Evolutionary conservation across 768 basidiomycete species (phyloP).

Genomic region (Auriscalpium orientale): DNA sequence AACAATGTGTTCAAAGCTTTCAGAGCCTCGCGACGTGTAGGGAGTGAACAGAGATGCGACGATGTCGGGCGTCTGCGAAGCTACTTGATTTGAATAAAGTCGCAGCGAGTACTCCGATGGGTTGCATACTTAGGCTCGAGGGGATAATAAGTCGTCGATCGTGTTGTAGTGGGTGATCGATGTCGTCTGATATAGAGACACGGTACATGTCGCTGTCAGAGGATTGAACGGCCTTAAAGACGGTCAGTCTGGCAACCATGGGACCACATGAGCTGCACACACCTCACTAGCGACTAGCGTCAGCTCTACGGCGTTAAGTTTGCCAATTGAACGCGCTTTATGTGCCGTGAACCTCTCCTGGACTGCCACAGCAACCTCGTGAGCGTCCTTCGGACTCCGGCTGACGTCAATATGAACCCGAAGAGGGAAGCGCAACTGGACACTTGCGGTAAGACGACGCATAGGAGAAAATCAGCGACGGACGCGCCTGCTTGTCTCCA

Average conservation of each 20-base stretch:
- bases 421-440: conserved; percentile 13
- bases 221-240: neutral
- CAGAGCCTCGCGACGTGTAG: conserved; percentile 35
- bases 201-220: neutral
- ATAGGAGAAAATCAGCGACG: neutral
- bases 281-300: neutral
- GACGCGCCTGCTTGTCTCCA: conserved; percentile 7
- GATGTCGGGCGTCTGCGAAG: conserved; percentile 20
- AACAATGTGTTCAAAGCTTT: conserved; percentile 35
- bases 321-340: neutral
- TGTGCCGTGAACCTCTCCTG: neutral
- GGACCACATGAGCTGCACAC: no score
- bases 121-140: neutral
- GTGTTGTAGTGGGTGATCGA: no score
- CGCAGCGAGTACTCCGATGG: no score
- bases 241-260: no score
- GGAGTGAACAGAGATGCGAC: conserved; percentile 34
- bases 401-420: neutral
- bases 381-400: neutral
- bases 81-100: neutral
- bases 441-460: neutral
- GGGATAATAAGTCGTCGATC: neutral
- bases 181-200: neutral
- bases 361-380: neutral
- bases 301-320: neutral